Conservation (phyloP, 1,139 yeast genomes). For the Eremothecium sinecaudum region DNA sequence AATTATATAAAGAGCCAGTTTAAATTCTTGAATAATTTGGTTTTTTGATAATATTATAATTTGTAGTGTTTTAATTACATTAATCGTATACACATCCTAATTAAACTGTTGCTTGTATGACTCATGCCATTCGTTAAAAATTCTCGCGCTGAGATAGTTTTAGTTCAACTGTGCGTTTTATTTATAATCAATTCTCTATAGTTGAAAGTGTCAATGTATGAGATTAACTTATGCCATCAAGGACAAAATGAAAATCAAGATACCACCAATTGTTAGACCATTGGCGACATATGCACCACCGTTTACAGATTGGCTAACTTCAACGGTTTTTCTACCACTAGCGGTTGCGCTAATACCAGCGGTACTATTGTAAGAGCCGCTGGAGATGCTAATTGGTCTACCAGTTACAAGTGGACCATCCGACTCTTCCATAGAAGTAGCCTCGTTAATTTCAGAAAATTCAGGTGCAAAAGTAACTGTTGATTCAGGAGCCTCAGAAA, state of each 20-base stretch:
- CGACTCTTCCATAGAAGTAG: background rate
- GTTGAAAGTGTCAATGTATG: no score
- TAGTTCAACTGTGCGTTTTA: slow-evolving; percentile 3
- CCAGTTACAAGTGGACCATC: background rate
- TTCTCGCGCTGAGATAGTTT: no score
- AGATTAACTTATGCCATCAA: slow-evolving; percentile 6
- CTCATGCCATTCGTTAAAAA: no score
- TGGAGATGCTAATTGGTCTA: background rate
- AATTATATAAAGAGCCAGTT: no score
- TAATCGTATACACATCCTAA: no score
- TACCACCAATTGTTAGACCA: slow-evolving; percentile 5
- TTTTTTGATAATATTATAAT: no score
- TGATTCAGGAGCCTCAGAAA: background rate
- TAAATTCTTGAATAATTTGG: no score
- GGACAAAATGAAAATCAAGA: slow-evolving; percentile 4
- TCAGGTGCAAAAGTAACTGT: background rate
- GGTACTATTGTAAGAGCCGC: slow-evolving; percentile 1
- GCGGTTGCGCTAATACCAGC: slow-evolving; percentile 1
- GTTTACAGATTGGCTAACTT: slow-evolving; percentile 4
- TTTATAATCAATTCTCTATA: slow-evolving; percentile 2
- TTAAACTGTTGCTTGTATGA: no score
- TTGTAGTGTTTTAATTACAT: no score
- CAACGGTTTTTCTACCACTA: slow-evolving; percentile 1
- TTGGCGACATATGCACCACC: slow-evolving; percentile 4
- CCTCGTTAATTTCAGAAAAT: background rate